Conservation (phyloP, 2,329 filamentous ascomycete species). For the Neospermospora avenae region DNA sequence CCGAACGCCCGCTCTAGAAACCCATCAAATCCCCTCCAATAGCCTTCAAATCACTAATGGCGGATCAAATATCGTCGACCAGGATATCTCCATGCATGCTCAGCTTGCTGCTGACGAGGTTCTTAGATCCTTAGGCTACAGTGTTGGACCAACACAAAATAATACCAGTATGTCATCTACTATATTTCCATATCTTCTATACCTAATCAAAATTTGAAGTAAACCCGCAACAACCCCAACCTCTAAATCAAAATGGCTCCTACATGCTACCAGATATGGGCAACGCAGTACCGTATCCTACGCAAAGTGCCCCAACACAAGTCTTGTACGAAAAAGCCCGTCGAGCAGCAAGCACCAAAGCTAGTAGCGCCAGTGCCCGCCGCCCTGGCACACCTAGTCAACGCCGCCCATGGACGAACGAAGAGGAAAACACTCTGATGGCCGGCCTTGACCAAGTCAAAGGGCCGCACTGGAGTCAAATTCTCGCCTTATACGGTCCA, state of each 20-base stretch:
- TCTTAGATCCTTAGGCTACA: slow-evolving; percentile 1
- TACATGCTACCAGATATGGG: neutral
- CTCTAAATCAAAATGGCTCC: neutral
- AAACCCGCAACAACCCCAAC: neutral
- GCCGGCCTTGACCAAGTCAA: slow-evolving; percentile 83
- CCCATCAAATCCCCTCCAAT: neutral
- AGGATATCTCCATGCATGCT: slow-evolving; percentile 8
- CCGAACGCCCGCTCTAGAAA: neutral
- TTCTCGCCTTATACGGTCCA: slow-evolving; percentile 76
- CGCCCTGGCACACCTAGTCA: slow-evolving; percentile 50
- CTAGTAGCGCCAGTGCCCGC: slow-evolving; percentile 47
- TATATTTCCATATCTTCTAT: neutral
- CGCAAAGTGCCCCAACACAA: slow-evolving; percentile 46
- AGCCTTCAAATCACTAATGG: neutral
- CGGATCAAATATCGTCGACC: neutral
- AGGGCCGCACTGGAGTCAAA: slow-evolving; percentile 91
- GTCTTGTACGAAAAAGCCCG: slow-evolving; percentile 56
- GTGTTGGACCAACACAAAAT: neutral
- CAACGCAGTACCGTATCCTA: slow-evolving; percentile 5
- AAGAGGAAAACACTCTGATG: slow-evolving; percentile 89
- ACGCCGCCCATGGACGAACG: slow-evolving; percentile 79
- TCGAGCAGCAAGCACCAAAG: slow-evolving; percentile 51
- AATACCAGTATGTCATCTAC: neutral
- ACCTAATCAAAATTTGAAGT: neutral
- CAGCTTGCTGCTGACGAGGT: slow-evolving; percentile 8